Evolutionary conservation across 192 early-diverging fungal genomes (phyloP), one percentile per base, ranked within the genome.

Genomic region (Obelidium mucronatum): DNA sequence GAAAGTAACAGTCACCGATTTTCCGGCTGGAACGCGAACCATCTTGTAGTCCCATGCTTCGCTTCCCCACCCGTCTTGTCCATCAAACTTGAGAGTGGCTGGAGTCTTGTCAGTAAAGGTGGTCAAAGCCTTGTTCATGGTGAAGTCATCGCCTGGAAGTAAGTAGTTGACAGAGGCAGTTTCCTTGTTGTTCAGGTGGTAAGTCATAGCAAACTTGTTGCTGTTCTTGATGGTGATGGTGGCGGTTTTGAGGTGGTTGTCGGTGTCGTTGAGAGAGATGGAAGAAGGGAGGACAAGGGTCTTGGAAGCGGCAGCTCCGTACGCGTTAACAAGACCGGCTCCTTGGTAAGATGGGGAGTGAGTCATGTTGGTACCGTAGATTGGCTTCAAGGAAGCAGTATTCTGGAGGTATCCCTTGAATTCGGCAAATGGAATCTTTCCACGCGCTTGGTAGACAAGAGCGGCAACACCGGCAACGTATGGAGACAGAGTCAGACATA

Each of bases 281-380:
- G 37, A 31, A 17, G 78, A 77, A 1, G 94, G 93, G 6, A 75
- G 78, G 39, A 93, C 76, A 1, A 77, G 39, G 1, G 82, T 79
- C 15, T 85, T 84, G 8, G 90, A 71, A 8, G 42, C 78, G 52
- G 94, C 51, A 2, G 95, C 88, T 31, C 84, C 69, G 55, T 81
- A 84, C 51, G 94, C 74, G 79, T 95, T 88, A 33, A 97, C 82
- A 33, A 96, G 81, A 24, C 96, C 96, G 52, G 82, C 83, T 6
- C 93, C 93, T 75, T 92, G 91, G 56, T 79, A 83, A 73, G 88
- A 80, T 11, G 91, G 88, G 22, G 91, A 87, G n/a, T 90, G 87
- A 28, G 83, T 75, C 31, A 71, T 63, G n/a, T 73, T 78, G 35
- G 68, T 80, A 51, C 80, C 77, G 51, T 69, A 80, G 62, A 87